A percentile compares a stretch with the other conserved stretches of the same genome.
Evolutionary conservation across 805 yeast genomes (phyloP).

Genomic region (Candida incommunis): DNA sequence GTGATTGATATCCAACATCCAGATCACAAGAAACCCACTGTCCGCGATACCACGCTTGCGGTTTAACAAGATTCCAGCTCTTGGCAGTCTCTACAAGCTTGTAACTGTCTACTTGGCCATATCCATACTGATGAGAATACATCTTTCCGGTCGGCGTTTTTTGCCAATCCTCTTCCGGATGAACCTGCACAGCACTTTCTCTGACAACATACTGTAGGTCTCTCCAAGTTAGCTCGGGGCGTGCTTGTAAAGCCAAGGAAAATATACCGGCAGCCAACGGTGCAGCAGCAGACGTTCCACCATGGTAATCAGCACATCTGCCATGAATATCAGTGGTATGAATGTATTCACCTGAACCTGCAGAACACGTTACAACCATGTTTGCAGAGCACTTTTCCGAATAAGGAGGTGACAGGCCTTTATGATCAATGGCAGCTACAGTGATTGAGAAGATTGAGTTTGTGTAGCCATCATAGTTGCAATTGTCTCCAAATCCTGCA

Average conservation of each 20-base stretch:
- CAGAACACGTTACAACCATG: constrained; percentile 81
- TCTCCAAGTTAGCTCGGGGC: constrained; percentile 88
- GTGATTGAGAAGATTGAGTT: constrained; percentile 91
- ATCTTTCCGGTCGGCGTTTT: constrained; percentile 47
- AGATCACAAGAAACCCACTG: constrained; percentile 26
- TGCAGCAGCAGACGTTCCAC: constrained; percentile 98
- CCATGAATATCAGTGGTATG: constrained; percentile 72
- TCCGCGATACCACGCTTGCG: constrained; percentile 69
- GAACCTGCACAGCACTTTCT: constrained; percentile 52
- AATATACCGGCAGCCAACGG: constrained; percentile 96
- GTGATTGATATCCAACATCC: constrained; percentile 14
- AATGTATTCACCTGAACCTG: constrained; percentile 81
- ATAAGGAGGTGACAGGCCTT: constrained; percentile 76
- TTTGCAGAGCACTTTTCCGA: constrained; percentile 93
- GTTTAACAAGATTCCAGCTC: constrained; percentile 74
- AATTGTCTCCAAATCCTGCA: constrained; percentile 66
- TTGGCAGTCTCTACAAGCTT: constrained; percentile 57
- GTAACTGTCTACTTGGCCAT: constrained; percentile 81
- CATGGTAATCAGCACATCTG: constrained; percentile 61
- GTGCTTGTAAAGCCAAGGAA: constrained; percentile 65
- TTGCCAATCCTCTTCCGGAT: constrained; percentile 50
- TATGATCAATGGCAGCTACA: constrained; percentile 82
- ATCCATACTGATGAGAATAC: constrained; percentile 82
- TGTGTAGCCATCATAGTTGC: constrained; percentile 96
- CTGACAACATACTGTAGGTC: constrained; percentile 81